Conservation (phyloP, 306 rosid genomes). For the Gastrolobium bilobum region DNA sequence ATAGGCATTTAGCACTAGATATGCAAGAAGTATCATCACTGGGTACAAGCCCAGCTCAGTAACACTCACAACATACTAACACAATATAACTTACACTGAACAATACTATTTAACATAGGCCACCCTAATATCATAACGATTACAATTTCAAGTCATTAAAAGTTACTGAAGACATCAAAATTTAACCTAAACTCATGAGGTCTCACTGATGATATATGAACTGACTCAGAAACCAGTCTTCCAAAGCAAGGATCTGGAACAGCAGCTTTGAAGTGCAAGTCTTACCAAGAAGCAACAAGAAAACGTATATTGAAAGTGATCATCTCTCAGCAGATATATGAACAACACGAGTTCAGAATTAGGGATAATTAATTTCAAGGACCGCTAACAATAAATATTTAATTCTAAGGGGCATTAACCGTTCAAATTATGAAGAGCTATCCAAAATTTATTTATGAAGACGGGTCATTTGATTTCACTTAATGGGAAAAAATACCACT, state of each 20-base stretch:
- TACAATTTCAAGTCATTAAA: neutral
- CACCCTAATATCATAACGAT: neutral
- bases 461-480: too few relatives aligned
- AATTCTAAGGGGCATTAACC: too few relatives aligned
- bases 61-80: neutral
- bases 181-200: neutral
- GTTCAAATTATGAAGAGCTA: too few relatives aligned
- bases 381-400: too few relatives aligned
- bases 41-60: neutral
- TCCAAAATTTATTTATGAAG: too few relatives aligned
- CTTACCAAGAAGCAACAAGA: neutral
- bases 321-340: too few relatives aligned
- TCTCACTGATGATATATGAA: neutral
- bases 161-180: neutral
- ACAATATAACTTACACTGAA: neutral
- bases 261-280: neutral
- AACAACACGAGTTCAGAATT: too few relatives aligned
- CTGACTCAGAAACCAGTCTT: neutral
- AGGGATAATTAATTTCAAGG: too few relatives aligned
- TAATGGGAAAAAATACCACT: too few relatives aligned
- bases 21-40: too few relatives aligned
- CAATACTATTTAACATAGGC: neutral
- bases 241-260: conserved; percentile 1
- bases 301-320: neutral
- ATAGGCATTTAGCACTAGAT: too few relatives aligned